A percentile compares a stretch with the other conserved stretches of the same genome.
These are phyloP conservation scores for Fusarium sp. DNA, from an alignment of 2,329 filamentous ascomycete genomes.

Conservation along the genomic window DNA sequence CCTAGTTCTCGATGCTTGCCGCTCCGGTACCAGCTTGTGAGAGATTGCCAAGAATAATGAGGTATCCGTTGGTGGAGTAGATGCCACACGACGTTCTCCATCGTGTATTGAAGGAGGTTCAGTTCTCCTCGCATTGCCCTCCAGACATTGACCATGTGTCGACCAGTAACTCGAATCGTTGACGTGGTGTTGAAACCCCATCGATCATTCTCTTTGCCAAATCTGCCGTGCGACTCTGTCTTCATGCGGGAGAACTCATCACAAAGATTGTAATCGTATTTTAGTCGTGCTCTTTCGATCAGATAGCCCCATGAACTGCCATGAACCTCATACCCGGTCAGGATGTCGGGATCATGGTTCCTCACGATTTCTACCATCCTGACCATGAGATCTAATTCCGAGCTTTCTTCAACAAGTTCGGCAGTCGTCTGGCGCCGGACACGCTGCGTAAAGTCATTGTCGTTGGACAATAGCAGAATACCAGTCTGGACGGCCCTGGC, in stretches of 20 bases:
- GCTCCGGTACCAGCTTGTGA: slow-evolving; percentile 85
- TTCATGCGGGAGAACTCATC: slow-evolving; percentile 93
- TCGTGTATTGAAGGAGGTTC: slow-evolving; percentile 90
- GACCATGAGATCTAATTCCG: slow-evolving; percentile 85
- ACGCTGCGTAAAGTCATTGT: slow-evolving; percentile 65
- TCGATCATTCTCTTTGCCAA: slow-evolving; percentile 84
- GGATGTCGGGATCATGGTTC: slow-evolving; percentile 84
- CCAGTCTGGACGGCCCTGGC: slow-evolving; percentile 68
- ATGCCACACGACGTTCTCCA: slow-evolving; percentile 96
- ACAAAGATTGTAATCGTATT: slow-evolving; percentile 90
- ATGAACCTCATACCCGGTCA: slow-evolving; percentile 95
- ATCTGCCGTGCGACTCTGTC: slow-evolving; percentile 80
- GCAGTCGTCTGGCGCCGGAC: slow-evolving; percentile 69
- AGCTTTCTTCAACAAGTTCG: slow-evolving; percentile 76
- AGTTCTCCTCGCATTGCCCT: slow-evolving; percentile 93
- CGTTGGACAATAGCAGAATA: slow-evolving; percentile 74
- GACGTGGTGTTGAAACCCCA: slow-evolving; percentile 97
- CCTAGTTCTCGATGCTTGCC: slow-evolving; percentile 72
- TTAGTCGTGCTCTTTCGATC: slow-evolving; percentile 84
- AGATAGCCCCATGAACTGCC: slow-evolving; percentile 95
- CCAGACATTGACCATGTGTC: slow-evolving; percentile 98
- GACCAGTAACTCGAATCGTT: slow-evolving; percentile 88
- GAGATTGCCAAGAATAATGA: slow-evolving; percentile 80
- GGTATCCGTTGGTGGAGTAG: slow-evolving; percentile 87
- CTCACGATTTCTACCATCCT: slow-evolving; percentile 89